Percentiles rank a stretch among this genome's conserved stretches.
Evolutionary conservation across 2,329 filamentous ascomycete genomes (phyloP).

Genomic region (Fonsecaea nubica): DNA sequence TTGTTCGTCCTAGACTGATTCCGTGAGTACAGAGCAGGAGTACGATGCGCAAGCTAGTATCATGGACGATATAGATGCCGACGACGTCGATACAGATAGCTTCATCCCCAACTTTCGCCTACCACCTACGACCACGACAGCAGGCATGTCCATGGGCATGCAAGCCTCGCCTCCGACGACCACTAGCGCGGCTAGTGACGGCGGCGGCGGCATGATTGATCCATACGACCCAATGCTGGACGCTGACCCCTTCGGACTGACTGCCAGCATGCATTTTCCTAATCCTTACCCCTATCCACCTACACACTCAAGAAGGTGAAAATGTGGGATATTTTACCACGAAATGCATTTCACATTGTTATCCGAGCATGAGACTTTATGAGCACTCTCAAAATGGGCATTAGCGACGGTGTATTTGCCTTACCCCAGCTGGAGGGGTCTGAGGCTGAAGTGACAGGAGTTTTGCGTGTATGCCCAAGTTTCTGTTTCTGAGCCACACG

Average conservation of each 20-base stretch:
- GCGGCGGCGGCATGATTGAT: slow-evolving; percentile 60
- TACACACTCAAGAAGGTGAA: slow-evolving; percentile 32
- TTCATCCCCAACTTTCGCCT: slow-evolving; percentile 64
- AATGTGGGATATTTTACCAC: not conserved
- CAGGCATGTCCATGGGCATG: slow-evolving; percentile 50
- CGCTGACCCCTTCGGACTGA: slow-evolving; percentile 90
- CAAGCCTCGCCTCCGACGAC: slow-evolving; percentile 53
- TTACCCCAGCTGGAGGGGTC: not conserved
- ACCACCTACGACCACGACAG: slow-evolving; percentile 39
- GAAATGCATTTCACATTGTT: not conserved
- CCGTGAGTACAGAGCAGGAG: slow-evolving; percentile 83
- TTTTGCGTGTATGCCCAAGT: not conserved
- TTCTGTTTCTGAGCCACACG: not conserved
- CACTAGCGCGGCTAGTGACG: slow-evolving; percentile 47
- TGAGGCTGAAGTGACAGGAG: not conserved
- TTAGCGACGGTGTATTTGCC: slow-evolving; percentile 15
- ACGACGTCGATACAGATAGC: slow-evolving; percentile 71
- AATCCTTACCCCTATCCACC: slow-evolving; percentile 68
- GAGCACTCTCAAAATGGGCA: slow-evolving; percentile 1
- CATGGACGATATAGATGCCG: slow-evolving; percentile 77
- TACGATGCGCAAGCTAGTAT: slow-evolving; percentile 90
- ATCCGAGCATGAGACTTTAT: not conserved
- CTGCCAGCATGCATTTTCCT: slow-evolving; percentile 93
- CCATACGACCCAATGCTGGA: slow-evolving; percentile 87
- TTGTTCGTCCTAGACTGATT: slow-evolving; percentile 73